Conservation (phyloP, 2,329 filamentous ascomycete genomes). For the Xylaria hypoxylon region DNA sequence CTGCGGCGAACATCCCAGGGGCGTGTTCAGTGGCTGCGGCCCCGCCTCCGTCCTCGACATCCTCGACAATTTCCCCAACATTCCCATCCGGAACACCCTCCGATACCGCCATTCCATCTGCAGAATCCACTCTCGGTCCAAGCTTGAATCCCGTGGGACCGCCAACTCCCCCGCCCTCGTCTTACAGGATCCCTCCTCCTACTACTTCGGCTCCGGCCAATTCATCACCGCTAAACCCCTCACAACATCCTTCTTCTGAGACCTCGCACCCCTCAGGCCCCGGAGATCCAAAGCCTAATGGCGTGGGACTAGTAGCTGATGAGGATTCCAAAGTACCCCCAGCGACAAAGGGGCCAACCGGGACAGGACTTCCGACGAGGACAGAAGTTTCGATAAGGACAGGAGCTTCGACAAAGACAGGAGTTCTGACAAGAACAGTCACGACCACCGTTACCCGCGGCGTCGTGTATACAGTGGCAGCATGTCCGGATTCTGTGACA, state of each 20-base stretch:
- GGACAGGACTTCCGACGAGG: background rate
- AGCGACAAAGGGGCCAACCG: background rate
- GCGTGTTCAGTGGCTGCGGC: conserved; percentile 34
- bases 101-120: background rate
- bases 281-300: background rate
- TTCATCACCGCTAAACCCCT: background rate
- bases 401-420: no score
- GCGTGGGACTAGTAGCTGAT: background rate
- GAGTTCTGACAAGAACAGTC: conserved; percentile 30
- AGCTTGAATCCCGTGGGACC: conserved; percentile 25
- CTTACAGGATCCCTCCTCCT: background rate
- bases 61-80: background rate
- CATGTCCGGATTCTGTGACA: conserved; percentile 24
- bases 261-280: no score
- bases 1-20: conserved; percentile 45
- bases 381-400: no score
- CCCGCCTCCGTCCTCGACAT: background rate
- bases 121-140: conserved; percentile 5
- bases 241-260: no score
- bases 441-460: conserved; percentile 45
- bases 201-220: background rate
- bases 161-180: conserved; percentile 19
- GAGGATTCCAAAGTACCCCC: background rate
- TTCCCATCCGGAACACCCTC: conserved; percentile 10
- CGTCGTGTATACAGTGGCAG: conserved; percentile 41